phyloP scores from a whole-genome alignment of 1,284 basidiomycete species.

The Papiliotrema fonsecae region DNA sequence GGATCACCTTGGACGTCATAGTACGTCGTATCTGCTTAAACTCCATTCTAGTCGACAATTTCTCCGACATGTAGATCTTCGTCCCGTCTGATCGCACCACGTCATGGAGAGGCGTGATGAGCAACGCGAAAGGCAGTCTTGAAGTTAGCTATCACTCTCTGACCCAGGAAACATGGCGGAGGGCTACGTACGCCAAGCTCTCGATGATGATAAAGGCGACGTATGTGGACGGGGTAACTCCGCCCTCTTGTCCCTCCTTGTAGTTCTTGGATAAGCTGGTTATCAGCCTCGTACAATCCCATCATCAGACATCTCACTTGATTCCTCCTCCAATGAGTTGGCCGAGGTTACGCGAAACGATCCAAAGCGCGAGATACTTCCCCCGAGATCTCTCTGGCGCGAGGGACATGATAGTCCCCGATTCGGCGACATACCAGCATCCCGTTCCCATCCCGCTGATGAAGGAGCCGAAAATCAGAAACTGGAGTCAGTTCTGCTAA shows the following conservation, averaged over 20 bases:
- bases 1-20: background rate
- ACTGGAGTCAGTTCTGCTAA: conserved; percentile 4
- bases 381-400: background rate
- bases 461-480: conserved; percentile 14
- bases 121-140: background rate
- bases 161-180: no score
- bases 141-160: background rate
- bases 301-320: conserved; percentile 1
- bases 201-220: conserved; percentile 5
- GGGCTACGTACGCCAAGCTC: background rate
- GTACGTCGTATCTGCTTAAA: background rate
- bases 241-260: background rate
- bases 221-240: conserved; percentile 9
- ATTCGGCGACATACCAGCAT: conserved; percentile 7
- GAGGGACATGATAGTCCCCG: background rate
- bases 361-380: conserved; percentile 11
- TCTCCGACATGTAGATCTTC: background rate
- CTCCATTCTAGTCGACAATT: background rate
- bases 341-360: conserved; percentile 6
- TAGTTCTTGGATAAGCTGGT: background rate
- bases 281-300: background rate
- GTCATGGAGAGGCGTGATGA: background rate
- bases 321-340: conserved; percentile 13
- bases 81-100: background rate
- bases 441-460: conserved; percentile 14